Base-by-base conservation (phyloP, 2,329 filamentous ascomycete genomes). In the Neofusicoccum umdonicola region DNA sequence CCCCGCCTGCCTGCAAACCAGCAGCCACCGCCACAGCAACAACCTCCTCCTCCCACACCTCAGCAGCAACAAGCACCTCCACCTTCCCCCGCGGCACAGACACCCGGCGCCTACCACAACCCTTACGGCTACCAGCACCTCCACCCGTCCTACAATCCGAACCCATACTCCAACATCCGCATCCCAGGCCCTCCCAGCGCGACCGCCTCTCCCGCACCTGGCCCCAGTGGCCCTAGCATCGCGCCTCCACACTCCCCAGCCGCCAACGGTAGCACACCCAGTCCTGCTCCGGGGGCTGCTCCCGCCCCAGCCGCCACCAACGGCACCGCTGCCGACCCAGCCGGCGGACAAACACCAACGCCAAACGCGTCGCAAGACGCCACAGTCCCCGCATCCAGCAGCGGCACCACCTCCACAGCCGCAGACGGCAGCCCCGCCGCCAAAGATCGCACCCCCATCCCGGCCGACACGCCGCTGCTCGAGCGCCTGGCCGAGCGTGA, bases 1-100 rank as follows among this genome's bases (percentile, higher is more conserved):
- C 45, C 80, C 82, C 42, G 85, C 83, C 0, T 57, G 17, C 50
- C 60, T 9, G 61, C 62, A 27, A 51, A 60, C 63, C 47, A 58
- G 35, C 45, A 42, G 39, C 22, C 50, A 5, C 35, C 50, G 13
- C 54, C 62, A n/a, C 61, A 60, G 22, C 62, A 64, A 54, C 62
- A 37, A 12, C 17, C 45, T 6, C 31, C 62, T 34, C 44, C 47
- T n/a, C 62, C 41, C 5, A 56, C 65, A 27, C 47, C 41, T 41
- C 63, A 51, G 11, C 44, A 66, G 27, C 12, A 68, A 71, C 63
- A 75, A 73, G 0, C 74, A 74, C 54, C 61, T 73, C n/a, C 77
- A 74, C 71, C 1, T 66, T 70, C 13, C 52, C 4, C 74, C 69
- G 0, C 70, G 73, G 2, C 67, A 65, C 37, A 68, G 39, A 51